A percentile compares a stretch with the other conserved stretches of the same genome.
Conservation (phyloP, 2,329 filamentous ascomycete genomes). For the Epichloe sp. region DNA sequence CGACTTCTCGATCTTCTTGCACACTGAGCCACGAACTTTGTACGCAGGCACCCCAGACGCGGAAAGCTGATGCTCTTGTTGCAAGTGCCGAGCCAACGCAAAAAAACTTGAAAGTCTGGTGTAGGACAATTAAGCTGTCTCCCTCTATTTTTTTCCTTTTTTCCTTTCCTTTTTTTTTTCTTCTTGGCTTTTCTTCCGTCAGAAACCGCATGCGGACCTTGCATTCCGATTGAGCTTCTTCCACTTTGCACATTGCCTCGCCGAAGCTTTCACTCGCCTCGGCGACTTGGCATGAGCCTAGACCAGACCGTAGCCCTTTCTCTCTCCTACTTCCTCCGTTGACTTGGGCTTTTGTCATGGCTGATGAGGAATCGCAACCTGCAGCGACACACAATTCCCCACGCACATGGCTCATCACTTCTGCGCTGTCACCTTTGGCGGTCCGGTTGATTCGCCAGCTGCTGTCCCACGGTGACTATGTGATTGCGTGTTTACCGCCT, state of each 20-base stretch:
- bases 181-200: not conserved
- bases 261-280: no score
- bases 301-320: no score
- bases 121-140: no score
- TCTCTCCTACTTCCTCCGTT: not conserved
- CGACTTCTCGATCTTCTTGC: no score
- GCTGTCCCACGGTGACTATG: conserved; percentile 82
- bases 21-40: no score
- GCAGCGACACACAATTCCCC: conserved; percentile 58
- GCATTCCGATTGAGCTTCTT: not conserved
- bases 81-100: no score
- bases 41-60: no score
- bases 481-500: conserved; percentile 71
- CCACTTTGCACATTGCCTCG: not conserved
- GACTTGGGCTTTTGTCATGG: conserved; percentile 12
- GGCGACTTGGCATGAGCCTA: no score
- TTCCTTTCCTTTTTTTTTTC: no score
- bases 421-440: conserved; percentile 71
- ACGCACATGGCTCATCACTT: conserved; percentile 86
- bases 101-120: no score
- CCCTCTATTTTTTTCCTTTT: no score
- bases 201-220: not conserved
- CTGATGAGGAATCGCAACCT: conserved; percentile 17
- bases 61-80: no score
- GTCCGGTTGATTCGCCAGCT: conserved; percentile 71